Conservation (phyloP, 805 yeast species). For the Metschnikowia kunwiensis region DNA sequence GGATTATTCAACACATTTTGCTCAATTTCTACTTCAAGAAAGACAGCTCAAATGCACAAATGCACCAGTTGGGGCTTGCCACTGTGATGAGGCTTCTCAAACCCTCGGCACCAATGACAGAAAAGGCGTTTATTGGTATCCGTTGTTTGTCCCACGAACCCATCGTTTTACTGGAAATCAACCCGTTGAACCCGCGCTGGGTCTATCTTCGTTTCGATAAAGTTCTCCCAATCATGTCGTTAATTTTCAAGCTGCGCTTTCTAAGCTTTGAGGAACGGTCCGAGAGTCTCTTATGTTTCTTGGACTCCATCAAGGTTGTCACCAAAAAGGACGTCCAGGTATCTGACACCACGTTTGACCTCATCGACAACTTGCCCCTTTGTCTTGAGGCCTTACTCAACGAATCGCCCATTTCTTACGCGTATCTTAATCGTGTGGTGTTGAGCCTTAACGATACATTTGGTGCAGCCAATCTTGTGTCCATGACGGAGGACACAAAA, state of each 20-base stretch:
- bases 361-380: conserved; percentile 31
- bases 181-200: conserved; percentile 35
- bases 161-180: conserved; percentile 28
- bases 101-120: conserved; percentile 19
- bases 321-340: conserved; percentile 31
- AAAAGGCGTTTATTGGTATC: conserved; percentile 23
- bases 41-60: conserved; percentile 19
- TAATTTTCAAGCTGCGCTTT: conserved; percentile 24
- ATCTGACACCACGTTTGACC: conserved; percentile 30
- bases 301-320: conserved; percentile 24
- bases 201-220: conserved; percentile 29
- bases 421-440: conserved; percentile 23
- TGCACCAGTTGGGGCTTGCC: conserved; percentile 31
- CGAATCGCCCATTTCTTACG: conserved; percentile 17
- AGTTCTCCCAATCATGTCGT: conserved; percentile 25
- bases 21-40: conserved; percentile 33
- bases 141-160: conserved; percentile 35
- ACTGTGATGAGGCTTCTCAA: conserved; percentile 27
- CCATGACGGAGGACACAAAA: conserved; percentile 5
- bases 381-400: conserved; percentile 24
- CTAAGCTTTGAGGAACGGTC: conserved; percentile 26
- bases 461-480: conserved; percentile 24
- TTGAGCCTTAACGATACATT: conserved; percentile 33
- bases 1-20: conserved; percentile 31
- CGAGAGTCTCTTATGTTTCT: conserved; percentile 23